Evolutionary conservation across 31 red algal genomes (phyloP).

Genomic region (Endocladia muricata): DNA sequence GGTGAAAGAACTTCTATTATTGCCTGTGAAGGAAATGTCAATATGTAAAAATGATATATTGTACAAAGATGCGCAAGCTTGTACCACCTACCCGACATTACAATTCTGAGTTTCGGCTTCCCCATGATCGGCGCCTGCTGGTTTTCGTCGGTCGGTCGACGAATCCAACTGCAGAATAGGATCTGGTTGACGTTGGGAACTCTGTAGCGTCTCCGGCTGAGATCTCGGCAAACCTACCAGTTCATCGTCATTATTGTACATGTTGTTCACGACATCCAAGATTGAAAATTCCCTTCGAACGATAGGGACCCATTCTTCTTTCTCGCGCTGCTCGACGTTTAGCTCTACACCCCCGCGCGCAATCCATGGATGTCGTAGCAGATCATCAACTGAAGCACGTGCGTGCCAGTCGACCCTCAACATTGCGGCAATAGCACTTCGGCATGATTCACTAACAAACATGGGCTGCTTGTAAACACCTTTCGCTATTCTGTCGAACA

Average conservation of each 20-base stretch:
- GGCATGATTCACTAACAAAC: slow-evolving; percentile 49
- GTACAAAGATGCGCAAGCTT: too few species aligned
- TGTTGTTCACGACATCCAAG: slow-evolving; percentile 36
- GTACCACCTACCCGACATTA: too few species aligned
- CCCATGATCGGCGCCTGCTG: too few species aligned
- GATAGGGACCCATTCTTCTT: slow-evolving; percentile 34
- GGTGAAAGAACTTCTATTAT: too few species aligned
- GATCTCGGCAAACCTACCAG: slow-evolving; percentile 3
- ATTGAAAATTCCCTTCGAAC: slow-evolving; percentile 14
- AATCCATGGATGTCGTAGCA: slow-evolving; percentile 78
- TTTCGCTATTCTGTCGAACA: slow-evolving; percentile 80
- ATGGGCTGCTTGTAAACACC: slow-evolving; percentile 63
- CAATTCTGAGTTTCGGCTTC: too few species aligned
- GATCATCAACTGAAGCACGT: slow-evolving; percentile 51
- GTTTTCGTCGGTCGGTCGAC: too few species aligned
- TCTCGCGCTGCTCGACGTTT: slow-evolving; percentile 19
- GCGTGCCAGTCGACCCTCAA: slow-evolving; percentile 61
- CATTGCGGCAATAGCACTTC: slow-evolving; percentile 52
- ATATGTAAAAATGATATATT: too few species aligned
- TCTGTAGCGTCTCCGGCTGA: neutral
- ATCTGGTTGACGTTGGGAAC: too few species aligned
- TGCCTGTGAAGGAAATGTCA: too few species aligned
- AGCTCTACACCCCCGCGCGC: slow-evolving; percentile 9
- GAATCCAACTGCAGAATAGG: too few species aligned
- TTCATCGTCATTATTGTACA: slow-evolving; percentile 46